Percentiles rank a stretch among this genome's conserved stretches.
Conservation (phyloP, 805 yeast genomes). For the Clavispora vitiphila region DNA sequence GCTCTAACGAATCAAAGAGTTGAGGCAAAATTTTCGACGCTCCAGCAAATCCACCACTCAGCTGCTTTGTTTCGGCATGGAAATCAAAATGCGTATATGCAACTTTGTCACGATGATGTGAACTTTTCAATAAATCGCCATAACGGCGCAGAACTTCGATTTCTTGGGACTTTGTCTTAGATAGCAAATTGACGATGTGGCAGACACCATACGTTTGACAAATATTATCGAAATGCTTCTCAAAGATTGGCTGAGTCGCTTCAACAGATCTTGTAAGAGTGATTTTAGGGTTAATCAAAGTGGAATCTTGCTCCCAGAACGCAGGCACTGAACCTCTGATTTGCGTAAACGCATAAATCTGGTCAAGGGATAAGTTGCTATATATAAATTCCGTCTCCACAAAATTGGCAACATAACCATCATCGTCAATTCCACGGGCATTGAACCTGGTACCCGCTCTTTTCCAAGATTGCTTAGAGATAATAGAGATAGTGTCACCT, state of each 20-base stretch:
- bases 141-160: slow-evolving; percentile 66
- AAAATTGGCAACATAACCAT: slow-evolving; percentile 19
- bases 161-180: slow-evolving; percentile 71
- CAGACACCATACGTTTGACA: slow-evolving; percentile 78
- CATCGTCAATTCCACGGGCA: slow-evolving; percentile 18
- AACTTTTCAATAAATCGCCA: slow-evolving; percentile 45
- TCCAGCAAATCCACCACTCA: slow-evolving; percentile 77
- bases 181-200: slow-evolving; percentile 81
- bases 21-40: slow-evolving; percentile 65
- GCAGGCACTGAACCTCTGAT: slow-evolving; percentile 95
- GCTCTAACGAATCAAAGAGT: slow-evolving; percentile 60
- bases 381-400: slow-evolving; percentile 69
- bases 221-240: slow-evolving; percentile 69
- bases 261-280: slow-evolving; percentile 83
- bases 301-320: slow-evolving; percentile 97
- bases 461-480: slow-evolving; percentile 94
- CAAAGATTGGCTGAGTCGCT: slow-evolving; percentile 88
- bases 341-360: slow-evolving; percentile 72
- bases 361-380: slow-evolving; percentile 40
- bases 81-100: slow-evolving; percentile 83
- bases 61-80: slow-evolving; percentile 79
- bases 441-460: slow-evolving; percentile 20
- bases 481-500: slow-evolving; percentile 58
- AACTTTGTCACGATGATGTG: slow-evolving; percentile 28
- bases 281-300: slow-evolving; percentile 85